These are phyloP conservation scores for Atkinsonella texensis DNA, from an alignment of 2,329 filamentous ascomycete species.

Conservation along the genomic window DNA sequence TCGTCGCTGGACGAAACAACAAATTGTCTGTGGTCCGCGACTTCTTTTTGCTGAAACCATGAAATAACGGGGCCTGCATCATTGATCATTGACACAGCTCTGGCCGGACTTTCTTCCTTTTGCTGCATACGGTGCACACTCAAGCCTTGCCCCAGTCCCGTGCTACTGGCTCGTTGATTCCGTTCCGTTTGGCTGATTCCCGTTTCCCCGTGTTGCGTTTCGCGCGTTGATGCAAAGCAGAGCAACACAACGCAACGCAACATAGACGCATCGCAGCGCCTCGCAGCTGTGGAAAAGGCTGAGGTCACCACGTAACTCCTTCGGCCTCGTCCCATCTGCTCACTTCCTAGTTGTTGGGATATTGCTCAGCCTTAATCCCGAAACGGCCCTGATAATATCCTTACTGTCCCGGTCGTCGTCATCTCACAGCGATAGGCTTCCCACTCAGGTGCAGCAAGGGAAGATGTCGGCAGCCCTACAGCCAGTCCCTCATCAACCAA, in stretches of 20 bases:
- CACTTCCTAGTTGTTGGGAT: not conserved
- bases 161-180: not conserved
- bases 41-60: slow-evolving; percentile 25
- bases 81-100: slow-evolving; percentile 26
- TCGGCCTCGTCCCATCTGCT: slow-evolving; percentile 1
- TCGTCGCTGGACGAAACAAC: slow-evolving; percentile 19
- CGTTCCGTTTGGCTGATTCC: not conserved
- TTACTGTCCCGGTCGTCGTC: not conserved
- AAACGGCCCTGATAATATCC: not conserved
- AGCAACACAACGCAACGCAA: slow-evolving; percentile 4
- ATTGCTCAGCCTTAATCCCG: not conserved
- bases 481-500: slow-evolving; percentile 43
- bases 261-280: slow-evolving; percentile 3
- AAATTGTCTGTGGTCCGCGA: slow-evolving; percentile 18
- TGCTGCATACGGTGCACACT: slow-evolving; percentile 1
- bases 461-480: slow-evolving; percentile 47
- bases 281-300: slow-evolving; percentile 4
- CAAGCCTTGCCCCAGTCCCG: not conserved
- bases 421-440: slow-evolving; percentile 3
- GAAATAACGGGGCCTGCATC: slow-evolving; percentile 25
- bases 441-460: slow-evolving; percentile 10
- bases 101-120: slow-evolving; percentile 9
- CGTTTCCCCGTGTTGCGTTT: slow-evolving; percentile 2
- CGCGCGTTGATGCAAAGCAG: slow-evolving; percentile 3
- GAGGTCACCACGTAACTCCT: not conserved